phyloP scores from a whole-genome alignment of 78 protist species.

The Dictyostelium firmibasis region DNA sequence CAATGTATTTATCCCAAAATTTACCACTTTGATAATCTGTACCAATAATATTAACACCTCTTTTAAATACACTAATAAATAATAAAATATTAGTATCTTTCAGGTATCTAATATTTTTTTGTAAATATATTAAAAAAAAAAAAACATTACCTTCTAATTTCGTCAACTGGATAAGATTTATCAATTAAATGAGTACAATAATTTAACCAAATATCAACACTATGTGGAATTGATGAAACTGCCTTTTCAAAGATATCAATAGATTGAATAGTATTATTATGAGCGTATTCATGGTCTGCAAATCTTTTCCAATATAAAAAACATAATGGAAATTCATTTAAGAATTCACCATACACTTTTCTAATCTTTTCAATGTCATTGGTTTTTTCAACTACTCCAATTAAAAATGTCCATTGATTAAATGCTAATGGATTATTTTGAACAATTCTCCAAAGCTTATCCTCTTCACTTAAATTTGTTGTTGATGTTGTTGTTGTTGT shows the following conservation, averaged over 20 bases:
- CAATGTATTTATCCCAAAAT: slow-evolving; percentile 33
- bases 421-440: not conserved
- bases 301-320: slow-evolving; percentile 30
- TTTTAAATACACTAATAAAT: not conserved
- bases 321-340: slow-evolving; percentile 16
- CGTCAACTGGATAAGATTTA: not conserved
- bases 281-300: slow-evolving; percentile 9
- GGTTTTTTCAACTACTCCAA: not conserved
- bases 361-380: not conserved
- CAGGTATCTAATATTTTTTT: no score
- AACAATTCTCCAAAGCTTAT: slow-evolving; percentile 1
- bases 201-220: slow-evolving; percentile 19
- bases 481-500: not conserved
- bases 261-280: not conserved
- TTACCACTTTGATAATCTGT: slow-evolving; percentile 1
- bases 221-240: not conserved
- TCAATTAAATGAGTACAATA: not conserved
- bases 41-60: slow-evolving; percentile 5
- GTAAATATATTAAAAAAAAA: not conserved
- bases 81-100: not conserved
- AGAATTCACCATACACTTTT: slow-evolving; percentile 8
- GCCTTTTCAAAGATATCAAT: not conserved
- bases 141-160: not conserved
- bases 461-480: slow-evolving; percentile 13
- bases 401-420: slow-evolving; percentile 11